Evolutionary conservation across 1,284 basidiomycete species (phyloP).

Genomic region (Moesziomyces globuligerus): DNA sequence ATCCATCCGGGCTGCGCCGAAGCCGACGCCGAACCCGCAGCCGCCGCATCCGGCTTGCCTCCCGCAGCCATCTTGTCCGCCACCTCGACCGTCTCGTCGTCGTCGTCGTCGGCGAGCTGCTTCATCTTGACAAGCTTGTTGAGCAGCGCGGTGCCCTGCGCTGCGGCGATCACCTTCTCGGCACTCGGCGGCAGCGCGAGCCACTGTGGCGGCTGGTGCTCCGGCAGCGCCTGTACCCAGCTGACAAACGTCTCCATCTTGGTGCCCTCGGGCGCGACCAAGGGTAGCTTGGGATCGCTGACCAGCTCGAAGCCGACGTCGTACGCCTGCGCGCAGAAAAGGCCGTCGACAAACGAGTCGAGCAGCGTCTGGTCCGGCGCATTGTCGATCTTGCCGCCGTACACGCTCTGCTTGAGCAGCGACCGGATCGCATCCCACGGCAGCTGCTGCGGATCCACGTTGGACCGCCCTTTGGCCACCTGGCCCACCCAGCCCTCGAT

Average conservation of each 20-base stretch:
- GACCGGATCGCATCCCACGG: slow-evolving; percentile 64
- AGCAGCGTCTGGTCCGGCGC: slow-evolving; percentile 61
- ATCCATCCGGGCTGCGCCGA: slow-evolving; percentile 61
- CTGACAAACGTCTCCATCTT: slow-evolving; percentile 61
- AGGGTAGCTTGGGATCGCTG: slow-evolving; percentile 45
- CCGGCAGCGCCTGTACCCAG: slow-evolving; percentile 62
- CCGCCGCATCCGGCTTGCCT: neutral
- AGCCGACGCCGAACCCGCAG: slow-evolving; percentile 8
- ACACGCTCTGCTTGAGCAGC: slow-evolving; percentile 62
- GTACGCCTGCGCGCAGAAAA: slow-evolving; percentile 63
- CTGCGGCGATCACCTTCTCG: slow-evolving; percentile 63
- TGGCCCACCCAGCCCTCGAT: slow-evolving; percentile 61
- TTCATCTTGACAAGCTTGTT: slow-evolving; percentile 62
- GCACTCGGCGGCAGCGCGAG: slow-evolving; percentile 63
- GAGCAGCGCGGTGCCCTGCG: slow-evolving; percentile 52
- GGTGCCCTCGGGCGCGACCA: slow-evolving; percentile 62
- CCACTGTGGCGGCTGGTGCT: slow-evolving; percentile 66
- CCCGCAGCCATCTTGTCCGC: slow-evolving; percentile 4
- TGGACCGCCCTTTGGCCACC: slow-evolving; percentile 56
- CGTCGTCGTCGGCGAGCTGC: slow-evolving; percentile 60
- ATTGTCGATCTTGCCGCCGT: slow-evolving; percentile 66
- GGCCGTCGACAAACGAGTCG: slow-evolving; percentile 63
- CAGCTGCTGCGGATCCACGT: slow-evolving; percentile 61
- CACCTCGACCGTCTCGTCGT: slow-evolving; percentile 28
- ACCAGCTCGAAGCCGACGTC: slow-evolving; percentile 60